phyloP scores from a whole-genome alignment of 257 asterid genomes.

The Scutellaria baicalensis region DNA sequence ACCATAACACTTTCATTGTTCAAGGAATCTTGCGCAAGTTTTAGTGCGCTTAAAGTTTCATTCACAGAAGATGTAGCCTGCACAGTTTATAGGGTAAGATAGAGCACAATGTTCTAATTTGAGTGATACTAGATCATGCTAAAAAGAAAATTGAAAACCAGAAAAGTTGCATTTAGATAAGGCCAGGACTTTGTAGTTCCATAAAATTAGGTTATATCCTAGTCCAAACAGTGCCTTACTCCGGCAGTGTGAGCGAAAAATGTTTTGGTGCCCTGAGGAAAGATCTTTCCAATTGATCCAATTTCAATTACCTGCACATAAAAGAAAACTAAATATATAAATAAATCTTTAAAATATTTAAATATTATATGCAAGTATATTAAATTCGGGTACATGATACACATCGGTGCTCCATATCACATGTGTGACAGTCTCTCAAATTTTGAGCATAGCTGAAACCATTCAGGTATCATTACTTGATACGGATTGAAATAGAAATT shows the following conservation, averaged over 20 bases:
- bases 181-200: background rate
- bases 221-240: constrained; percentile 42
- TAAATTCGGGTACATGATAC: background rate
- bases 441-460: background rate
- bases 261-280: constrained; percentile 44
- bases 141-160: background rate
- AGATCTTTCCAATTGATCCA: constrained; percentile 92
- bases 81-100: constrained; percentile 9
- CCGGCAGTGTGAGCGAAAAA: constrained; percentile 74
- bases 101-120: background rate
- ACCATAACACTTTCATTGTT: constrained; percentile 38
- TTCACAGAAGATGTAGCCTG: constrained; percentile 40
- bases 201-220: background rate
- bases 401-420: background rate
- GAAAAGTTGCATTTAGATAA: background rate
- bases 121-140: constrained; percentile 1
- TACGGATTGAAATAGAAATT: background rate
- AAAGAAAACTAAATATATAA: too few relatives aligned
- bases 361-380: background rate
- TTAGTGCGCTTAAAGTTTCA: constrained; percentile 54
- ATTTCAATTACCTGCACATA: constrained; percentile 76
- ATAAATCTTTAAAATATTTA: background rate
- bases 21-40: constrained; percentile 65
- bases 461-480: background rate
- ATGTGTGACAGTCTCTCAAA: background rate